Conservation (phyloP, 345 rosid species). For the Brassica carinata region DNA sequence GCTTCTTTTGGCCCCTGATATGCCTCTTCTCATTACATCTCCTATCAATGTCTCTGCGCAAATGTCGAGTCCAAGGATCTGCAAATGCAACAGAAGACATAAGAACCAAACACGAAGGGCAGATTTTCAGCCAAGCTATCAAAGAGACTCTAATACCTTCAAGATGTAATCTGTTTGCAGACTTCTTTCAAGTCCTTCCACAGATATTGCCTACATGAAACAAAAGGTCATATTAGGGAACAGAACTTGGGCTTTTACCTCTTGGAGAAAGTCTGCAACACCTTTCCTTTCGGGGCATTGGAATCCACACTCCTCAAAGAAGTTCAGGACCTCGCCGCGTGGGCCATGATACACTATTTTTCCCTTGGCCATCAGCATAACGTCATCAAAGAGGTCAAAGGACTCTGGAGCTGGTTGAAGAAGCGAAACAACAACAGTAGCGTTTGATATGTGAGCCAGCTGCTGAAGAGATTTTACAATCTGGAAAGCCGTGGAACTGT, state of each 20-base stretch:
- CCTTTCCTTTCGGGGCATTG: slow-evolving; percentile 81
- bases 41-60: slow-evolving; percentile 82
- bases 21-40: slow-evolving; percentile 87
- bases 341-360: slow-evolving; percentile 79
- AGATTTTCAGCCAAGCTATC: not conserved
- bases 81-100: slow-evolving; percentile 34
- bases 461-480: slow-evolving; percentile 77
- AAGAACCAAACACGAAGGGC: not conserved
- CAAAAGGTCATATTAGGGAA: not conserved
- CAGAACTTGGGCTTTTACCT: slow-evolving; percentile 42
- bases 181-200: slow-evolving; percentile 64
- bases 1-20: slow-evolving; percentile 84
- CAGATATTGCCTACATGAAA: slow-evolving; percentile 61
- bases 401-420: slow-evolving; percentile 91
- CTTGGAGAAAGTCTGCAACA: slow-evolving; percentile 83
- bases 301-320: slow-evolving; percentile 72
- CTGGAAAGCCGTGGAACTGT: slow-evolving; percentile 83
- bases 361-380: slow-evolving; percentile 75
- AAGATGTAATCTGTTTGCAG: slow-evolving; percentile 78
- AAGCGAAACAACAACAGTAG: slow-evolving; percentile 69
- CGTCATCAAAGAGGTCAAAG: slow-evolving; percentile 70
- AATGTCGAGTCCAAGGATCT: slow-evolving; percentile 71
- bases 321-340: slow-evolving; percentile 55
- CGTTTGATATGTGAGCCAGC: slow-evolving; percentile 54
- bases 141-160: slow-evolving; percentile 54